A percentile compares a stretch with the other conserved stretches of the same genome.
These are phyloP conservation scores for Borovskyia barvae DNA, from an alignment of 208 protist genomes.

Conservation along the genomic window DNA sequence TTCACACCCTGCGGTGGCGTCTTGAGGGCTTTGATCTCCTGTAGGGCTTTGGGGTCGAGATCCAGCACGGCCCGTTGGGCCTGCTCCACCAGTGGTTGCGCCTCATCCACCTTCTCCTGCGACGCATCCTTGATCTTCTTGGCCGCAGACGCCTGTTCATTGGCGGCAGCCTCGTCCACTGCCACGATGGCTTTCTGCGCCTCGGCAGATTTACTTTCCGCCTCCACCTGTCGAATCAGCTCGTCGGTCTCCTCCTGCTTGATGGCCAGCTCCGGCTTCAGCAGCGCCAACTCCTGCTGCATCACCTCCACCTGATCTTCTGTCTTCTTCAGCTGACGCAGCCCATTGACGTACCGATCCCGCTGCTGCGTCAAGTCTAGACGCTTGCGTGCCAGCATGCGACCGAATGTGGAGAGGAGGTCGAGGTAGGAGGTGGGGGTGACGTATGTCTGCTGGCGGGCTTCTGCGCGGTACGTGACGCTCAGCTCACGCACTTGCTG, in stretches of 20 bases:
- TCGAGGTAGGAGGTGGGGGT: constrained; percentile 97
- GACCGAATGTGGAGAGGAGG: constrained; percentile 90
- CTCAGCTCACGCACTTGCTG: constrained; percentile 86
- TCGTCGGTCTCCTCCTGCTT: constrained; percentile 90
- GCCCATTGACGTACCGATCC: constrained; percentile 87
- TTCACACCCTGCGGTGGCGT: constrained; percentile 95
- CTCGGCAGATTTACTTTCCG: constrained; percentile 86
- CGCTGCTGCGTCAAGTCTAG: constrained; percentile 83
- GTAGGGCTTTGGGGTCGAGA: constrained; percentile 93
- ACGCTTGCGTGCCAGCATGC: constrained; percentile 84
- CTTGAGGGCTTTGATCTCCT: constrained; percentile 95
- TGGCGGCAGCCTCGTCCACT: constrained; percentile 89
- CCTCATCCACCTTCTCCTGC: constrained; percentile 94
- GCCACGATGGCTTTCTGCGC: constrained; percentile 83
- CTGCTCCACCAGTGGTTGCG: constrained; percentile 94
- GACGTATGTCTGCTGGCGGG: constrained; percentile 92
- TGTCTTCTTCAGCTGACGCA: constrained; percentile 88
- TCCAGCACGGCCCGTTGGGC: constrained; percentile 92
- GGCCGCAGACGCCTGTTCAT: constrained; percentile 87
- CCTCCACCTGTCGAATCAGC: constrained; percentile 85
- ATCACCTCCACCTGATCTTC: constrained; percentile 95
- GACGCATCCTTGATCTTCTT: constrained; percentile 95
- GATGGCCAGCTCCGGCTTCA: constrained; percentile 89
- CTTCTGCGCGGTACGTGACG: constrained; percentile 80
- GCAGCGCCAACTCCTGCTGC: constrained; percentile 88